These are phyloP conservation scores for Leishmania lainsoni DNA, from an alignment of 208 protist species.

Conservation along the genomic window DNA sequence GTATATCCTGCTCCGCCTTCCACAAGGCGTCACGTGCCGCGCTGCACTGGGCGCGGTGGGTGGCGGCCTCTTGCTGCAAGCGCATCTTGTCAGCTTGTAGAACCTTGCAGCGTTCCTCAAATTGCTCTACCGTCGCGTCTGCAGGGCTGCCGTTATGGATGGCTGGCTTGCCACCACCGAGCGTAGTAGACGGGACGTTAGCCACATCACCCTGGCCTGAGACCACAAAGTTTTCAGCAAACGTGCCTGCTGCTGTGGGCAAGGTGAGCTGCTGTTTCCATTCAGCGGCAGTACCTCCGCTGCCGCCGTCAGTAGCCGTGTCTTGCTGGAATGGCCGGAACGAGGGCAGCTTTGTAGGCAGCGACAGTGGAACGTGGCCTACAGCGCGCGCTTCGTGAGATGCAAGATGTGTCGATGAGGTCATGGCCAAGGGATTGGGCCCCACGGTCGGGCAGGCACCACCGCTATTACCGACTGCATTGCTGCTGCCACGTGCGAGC, in stretches of 20 bases:
- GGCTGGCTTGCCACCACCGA: neutral
- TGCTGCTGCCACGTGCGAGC: neutral
- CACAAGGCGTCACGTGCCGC: conserved; percentile 29
- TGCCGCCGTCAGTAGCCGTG: neutral
- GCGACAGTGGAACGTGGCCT: conserved; percentile 1
- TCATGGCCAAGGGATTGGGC: neutral
- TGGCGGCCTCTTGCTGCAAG: conserved; percentile 34
- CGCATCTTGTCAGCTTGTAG: conserved; percentile 23
- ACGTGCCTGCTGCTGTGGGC: neutral
- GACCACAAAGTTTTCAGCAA: neutral
- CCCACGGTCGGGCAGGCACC: neutral
- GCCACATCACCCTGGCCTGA: neutral
- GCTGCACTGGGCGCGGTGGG: conserved; percentile 21
- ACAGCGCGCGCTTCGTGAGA: neutral
- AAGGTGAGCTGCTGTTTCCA: neutral
- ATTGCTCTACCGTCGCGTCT: conserved; percentile 1
- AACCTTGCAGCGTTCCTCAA: conserved; percentile 10
- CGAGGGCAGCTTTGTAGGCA: conserved; percentile 32
- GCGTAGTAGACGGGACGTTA: neutral
- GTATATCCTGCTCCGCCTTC: conserved; percentile 35
- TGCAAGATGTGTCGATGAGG: conserved; percentile 6
- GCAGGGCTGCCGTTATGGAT: neutral
- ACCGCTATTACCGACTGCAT: neutral
- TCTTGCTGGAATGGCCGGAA: conserved; percentile 7
- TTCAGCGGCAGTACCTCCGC: neutral